These are phyloP conservation scores for Rutstroemia sp. DNA, from an alignment of 2,329 filamentous ascomycete genomes.

Conservation along the genomic window DNA sequence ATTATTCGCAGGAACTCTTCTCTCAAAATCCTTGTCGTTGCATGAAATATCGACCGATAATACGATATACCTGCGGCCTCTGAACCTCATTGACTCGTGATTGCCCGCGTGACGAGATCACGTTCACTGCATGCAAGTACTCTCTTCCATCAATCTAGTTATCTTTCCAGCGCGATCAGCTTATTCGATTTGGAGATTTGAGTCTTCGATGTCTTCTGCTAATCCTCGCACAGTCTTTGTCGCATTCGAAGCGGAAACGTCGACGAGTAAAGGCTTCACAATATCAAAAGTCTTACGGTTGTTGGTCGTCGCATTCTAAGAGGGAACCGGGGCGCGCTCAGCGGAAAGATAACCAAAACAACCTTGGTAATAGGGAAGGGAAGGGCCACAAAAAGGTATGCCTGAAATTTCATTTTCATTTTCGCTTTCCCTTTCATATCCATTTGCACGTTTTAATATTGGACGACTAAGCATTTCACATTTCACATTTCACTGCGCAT, in stretches of 20 bases:
- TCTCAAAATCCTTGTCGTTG: neutral
- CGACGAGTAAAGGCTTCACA: neutral
- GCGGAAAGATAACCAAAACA: too few species aligned
- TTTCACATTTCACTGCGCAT: neutral
- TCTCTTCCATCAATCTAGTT: neutral
- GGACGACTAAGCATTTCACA: neutral
- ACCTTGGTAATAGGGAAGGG: neutral
- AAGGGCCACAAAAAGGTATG: slow-evolving; percentile 2
- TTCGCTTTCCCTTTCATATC: neutral
- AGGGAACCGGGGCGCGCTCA: neutral
- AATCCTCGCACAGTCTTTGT: neutral
- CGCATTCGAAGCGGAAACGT: neutral
- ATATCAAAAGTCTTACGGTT: neutral
- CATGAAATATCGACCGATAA: neutral
- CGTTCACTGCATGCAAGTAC: neutral
- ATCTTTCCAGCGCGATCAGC: too few species aligned
- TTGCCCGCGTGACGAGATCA: neutral
- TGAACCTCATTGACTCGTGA: neutral
- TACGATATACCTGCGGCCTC: neutral
- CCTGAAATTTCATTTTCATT: slow-evolving; percentile 6
- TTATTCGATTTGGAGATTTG: neutral
- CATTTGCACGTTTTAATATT: neutral
- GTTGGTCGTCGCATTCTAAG: neutral
- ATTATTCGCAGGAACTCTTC: neutral
- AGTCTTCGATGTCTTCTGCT: neutral